phyloP scores from a whole-genome alignment of 2,329 filamentous ascomycete species.

The Monilinia aucupariae region DNA sequence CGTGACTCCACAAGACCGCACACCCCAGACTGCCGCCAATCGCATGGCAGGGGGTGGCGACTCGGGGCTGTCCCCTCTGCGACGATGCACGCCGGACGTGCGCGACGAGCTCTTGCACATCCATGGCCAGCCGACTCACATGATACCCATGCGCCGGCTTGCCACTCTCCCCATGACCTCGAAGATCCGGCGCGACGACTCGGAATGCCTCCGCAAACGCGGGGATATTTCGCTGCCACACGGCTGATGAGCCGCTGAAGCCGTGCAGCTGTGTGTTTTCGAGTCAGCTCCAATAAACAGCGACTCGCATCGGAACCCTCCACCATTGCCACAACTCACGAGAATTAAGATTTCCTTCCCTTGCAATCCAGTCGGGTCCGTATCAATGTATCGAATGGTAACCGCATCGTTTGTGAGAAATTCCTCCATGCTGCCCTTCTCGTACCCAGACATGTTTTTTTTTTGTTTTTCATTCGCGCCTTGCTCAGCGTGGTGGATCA shows the following conservation, averaged over 20 bases:
- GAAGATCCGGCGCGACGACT: conserved; percentile 32
- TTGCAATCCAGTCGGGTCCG: conserved; percentile 15
- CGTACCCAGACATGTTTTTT: neutral
- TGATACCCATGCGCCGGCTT: conserved; percentile 32
- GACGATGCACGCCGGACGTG: conserved; percentile 13
- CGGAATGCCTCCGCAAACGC: conserved; percentile 25
- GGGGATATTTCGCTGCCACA: conserved; percentile 33
- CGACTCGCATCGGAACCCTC: too few relatives aligned
- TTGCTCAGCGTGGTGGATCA: too few relatives aligned
- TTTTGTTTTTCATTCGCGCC: neutral
- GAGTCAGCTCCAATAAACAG: neutral
- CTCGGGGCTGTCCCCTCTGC: neutral
- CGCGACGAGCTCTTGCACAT: conserved; percentile 29
- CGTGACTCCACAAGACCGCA: conserved; percentile 34
- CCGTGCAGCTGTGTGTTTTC: conserved; percentile 32
- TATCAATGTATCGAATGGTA: conserved; percentile 28
- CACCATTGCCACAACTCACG: conserved; percentile 18
- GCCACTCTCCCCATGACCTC: conserved; percentile 32
- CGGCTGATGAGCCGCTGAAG: conserved; percentile 33
- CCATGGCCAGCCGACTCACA: conserved; percentile 33
- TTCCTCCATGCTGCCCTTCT: conserved; percentile 17
- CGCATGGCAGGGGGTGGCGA: conserved; percentile 22
- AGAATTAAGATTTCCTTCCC: conserved; percentile 25
- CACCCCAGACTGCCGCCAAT: conserved; percentile 34
- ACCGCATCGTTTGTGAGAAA: conserved; percentile 28